These are phyloP conservation scores for Rubia tinctorum DNA, from an alignment of 305 asterid species.

Conservation along the genomic window DNA sequence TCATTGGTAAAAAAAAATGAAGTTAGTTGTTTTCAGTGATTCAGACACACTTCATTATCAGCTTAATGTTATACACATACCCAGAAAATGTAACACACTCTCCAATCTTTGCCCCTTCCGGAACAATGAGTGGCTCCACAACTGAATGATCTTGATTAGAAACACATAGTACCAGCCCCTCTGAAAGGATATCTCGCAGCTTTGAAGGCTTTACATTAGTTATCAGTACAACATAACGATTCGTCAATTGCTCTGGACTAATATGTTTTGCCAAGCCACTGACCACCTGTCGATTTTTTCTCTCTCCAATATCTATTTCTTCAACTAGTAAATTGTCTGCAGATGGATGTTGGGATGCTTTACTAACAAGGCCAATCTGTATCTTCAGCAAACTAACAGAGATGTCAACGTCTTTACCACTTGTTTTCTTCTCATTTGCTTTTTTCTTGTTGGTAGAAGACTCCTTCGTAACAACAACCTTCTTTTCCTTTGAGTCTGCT, in stretches of 20 bases:
- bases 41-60: neutral
- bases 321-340: slow-evolving; percentile 99
- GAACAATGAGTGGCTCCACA: slow-evolving; percentile 85
- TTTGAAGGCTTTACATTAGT: slow-evolving; percentile 96
- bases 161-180: slow-evolving; percentile 99
- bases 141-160: slow-evolving; percentile 77
- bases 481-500: slow-evolving; percentile 43
- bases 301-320: slow-evolving; percentile 96
- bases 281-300: slow-evolving; percentile 87
- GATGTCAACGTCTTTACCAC: slow-evolving; percentile 66
- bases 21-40: neutral
- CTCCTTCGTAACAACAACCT: slow-evolving; percentile 44
- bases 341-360: slow-evolving; percentile 95
- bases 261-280: slow-evolving; percentile 92
- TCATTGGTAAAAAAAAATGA: neutral
- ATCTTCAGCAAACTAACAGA: slow-evolving; percentile 84
- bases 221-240: slow-evolving; percentile 73
- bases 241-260: slow-evolving; percentile 79
- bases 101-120: slow-evolving; percentile 85
- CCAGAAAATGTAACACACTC: slow-evolving; percentile 78
- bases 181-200: slow-evolving; percentile 86
- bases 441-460: slow-evolving; percentile 57
- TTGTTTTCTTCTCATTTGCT: slow-evolving; percentile 46
- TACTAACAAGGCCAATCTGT: slow-evolving; percentile 82
- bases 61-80: slow-evolving; percentile 35